These are phyloP conservation scores for Hirsutella rhossiliensis DNA, from an alignment of 2,329 filamentous ascomycete genomes.

Conservation along the genomic window DNA sequence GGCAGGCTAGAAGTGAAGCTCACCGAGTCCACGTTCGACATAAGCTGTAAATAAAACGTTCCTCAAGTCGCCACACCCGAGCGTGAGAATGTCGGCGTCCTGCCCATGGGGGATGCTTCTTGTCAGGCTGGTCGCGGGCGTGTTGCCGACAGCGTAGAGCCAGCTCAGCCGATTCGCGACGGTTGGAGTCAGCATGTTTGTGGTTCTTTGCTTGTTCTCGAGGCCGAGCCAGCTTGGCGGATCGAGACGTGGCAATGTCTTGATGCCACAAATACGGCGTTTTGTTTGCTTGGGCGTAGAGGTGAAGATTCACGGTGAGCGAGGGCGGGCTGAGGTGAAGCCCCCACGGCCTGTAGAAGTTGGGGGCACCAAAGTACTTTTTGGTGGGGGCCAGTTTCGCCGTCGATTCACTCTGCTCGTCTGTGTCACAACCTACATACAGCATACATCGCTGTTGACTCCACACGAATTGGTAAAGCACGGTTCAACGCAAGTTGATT, in stretches of 20 bases:
- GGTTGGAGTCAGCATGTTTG: conserved; percentile 24
- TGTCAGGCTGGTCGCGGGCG: conserved; percentile 37
- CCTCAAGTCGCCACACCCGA: conserved; percentile 45
- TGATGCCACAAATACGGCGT: too few relatives aligned
- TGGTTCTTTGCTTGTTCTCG: neutral
- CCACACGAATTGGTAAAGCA: neutral
- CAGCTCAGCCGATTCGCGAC: conserved; percentile 17
- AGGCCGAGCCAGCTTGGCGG: neutral
- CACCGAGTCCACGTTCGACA: conserved; percentile 24
- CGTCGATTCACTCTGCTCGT: too few relatives aligned
- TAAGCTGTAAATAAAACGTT: conserved; percentile 44
- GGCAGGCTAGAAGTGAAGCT: conserved; percentile 6
- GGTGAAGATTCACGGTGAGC: too few relatives aligned
- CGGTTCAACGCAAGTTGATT: conserved; percentile 9
- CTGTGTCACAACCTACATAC: too few relatives aligned
- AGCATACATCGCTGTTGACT: too few relatives aligned
- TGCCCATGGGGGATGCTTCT: conserved; percentile 33
- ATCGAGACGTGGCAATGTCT: neutral
- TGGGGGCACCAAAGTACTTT: too few relatives aligned
- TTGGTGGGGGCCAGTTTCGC: too few relatives aligned
- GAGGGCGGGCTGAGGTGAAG: too few relatives aligned
- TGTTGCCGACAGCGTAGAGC: conserved; percentile 41
- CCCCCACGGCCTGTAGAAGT: too few relatives aligned
- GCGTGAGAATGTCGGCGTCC: conserved; percentile 36
- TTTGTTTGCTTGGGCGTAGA: too few relatives aligned